phyloP scores from a whole-genome alignment of 139 green algal species.

The Tetraselmis chui region DNA sequence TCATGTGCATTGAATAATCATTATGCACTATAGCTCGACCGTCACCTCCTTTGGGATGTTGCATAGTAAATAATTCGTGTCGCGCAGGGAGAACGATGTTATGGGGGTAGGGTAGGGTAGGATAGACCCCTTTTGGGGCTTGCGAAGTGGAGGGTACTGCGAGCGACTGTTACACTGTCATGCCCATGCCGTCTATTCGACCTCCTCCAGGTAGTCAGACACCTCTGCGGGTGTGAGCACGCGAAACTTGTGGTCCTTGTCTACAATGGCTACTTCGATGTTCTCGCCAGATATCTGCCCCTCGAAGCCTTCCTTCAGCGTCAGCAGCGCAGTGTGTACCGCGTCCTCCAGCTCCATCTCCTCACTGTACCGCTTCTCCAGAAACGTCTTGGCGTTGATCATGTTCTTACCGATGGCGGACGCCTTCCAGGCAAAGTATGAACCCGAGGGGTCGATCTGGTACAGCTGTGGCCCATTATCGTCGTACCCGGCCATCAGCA shows the following conservation, averaged over 20 bases:
- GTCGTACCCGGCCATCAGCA: conserved; percentile 93
- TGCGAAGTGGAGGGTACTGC: too few species aligned
- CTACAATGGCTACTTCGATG: conserved; percentile 85
- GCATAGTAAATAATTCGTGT: too few species aligned
- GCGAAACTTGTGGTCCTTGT: conserved; percentile 83
- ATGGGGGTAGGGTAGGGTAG: too few species aligned
- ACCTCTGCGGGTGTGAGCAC: conserved; percentile 87
- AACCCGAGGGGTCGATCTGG: conserved; percentile 93
- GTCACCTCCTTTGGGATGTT: too few species aligned
- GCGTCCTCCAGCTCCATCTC: conserved; percentile 98
- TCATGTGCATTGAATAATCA: too few species aligned
- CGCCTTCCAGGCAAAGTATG: conserved; percentile 98
- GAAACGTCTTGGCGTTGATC: conserved; percentile 89
- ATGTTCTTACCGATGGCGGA: conserved; percentile 99
- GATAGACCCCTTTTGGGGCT: too few species aligned
- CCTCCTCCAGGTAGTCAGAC: conserved; percentile 94
- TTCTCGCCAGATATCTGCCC: conserved; percentile 81
- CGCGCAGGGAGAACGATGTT: too few species aligned
- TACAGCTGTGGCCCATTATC: conserved; percentile 95
- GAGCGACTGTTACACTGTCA: too few species aligned
- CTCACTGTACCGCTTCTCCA: conserved; percentile 93
- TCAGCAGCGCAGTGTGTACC: conserved; percentile 96
- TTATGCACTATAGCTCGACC: too few species aligned
- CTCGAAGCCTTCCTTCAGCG: conserved; percentile 98
- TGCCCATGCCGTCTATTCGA: conserved; percentile 82